A percentile compares a stretch with the other conserved stretches of the same genome.
Conservation (phyloP, 768 basidiomycete genomes). For the Chalciporus piperatus region DNA sequence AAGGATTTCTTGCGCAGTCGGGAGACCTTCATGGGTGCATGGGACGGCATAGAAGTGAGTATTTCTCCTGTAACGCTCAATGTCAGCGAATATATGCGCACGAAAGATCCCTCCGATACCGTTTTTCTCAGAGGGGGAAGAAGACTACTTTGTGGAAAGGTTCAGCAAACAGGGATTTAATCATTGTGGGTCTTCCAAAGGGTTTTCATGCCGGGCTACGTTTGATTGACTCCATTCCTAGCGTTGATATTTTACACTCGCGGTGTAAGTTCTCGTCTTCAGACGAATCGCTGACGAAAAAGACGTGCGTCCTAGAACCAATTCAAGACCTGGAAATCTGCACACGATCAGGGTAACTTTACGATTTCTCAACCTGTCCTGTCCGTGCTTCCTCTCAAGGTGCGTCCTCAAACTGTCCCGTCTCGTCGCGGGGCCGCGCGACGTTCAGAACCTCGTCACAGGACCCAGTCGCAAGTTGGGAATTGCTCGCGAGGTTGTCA, state of each 20-base stretch:
- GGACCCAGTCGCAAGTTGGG: constrained; percentile 49
- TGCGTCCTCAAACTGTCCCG: constrained; percentile 16
- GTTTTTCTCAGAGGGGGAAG: constrained; percentile 59
- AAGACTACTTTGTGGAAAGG: constrained; percentile 68
- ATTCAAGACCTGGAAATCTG: constrained; percentile 35
- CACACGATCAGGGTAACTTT: constrained; percentile 40
- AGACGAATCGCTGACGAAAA: not conserved
- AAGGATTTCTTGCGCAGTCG: constrained; percentile 47
- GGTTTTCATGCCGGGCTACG: not conserved
- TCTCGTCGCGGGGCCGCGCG: too few relatives aligned
- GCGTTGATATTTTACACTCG: constrained; percentile 66
- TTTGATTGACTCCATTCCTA: constrained; percentile 20
- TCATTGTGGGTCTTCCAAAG: constrained; percentile 47
- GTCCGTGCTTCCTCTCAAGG: constrained; percentile 39
- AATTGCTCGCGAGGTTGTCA: constrained; percentile 24
- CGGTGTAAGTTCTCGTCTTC: constrained; percentile 35
- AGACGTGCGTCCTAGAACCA: constrained; percentile 34
- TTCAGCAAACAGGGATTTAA: constrained; percentile 57
- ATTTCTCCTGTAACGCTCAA: not conserved
- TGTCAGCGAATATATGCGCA: not conserved
- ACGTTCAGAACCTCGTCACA: constrained; percentile 7
- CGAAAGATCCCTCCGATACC: constrained; percentile 56
- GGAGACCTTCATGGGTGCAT: constrained; percentile 53
- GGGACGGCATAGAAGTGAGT: constrained; percentile 33
- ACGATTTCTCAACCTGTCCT: constrained; percentile 42